Percentiles rank a stretch among this genome's conserved stretches.
Evolutionary conservation across 2,329 filamentous ascomycete species (phyloP).

Genomic region (Leptographium radiaticola): DNA sequence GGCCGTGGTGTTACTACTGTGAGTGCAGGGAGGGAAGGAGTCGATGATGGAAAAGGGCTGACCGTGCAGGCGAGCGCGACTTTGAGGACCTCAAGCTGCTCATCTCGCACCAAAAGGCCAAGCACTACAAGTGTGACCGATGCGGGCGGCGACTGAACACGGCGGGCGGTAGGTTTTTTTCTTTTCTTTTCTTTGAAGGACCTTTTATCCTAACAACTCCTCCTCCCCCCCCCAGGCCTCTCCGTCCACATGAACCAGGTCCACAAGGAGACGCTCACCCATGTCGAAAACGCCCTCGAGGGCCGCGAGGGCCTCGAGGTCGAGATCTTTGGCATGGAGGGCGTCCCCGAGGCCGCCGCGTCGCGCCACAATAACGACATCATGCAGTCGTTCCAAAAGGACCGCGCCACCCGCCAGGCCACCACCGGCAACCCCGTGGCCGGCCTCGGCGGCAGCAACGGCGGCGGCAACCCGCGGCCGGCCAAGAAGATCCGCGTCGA

Average conservation of each 20-base stretch:
- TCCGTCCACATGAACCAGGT: slow-evolving; percentile 97
- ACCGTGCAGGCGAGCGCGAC: slow-evolving; percentile 62
- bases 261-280: slow-evolving; percentile 80
- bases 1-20: slow-evolving; percentile 99
- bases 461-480: slow-evolving; percentile 43
- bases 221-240: slow-evolving; percentile 47
- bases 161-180: slow-evolving; percentile 58
- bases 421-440: slow-evolving; percentile 71
- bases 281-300: slow-evolving; percentile 83
- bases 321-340: slow-evolving; percentile 98
- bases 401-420: slow-evolving; percentile 68
- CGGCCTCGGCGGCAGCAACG: no score
- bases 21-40: not conserved
- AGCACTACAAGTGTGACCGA: slow-evolving; percentile 95
- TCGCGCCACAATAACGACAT: slow-evolving; percentile 79
- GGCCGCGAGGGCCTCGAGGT: slow-evolving; percentile 77
- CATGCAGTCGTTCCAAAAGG: slow-evolving; percentile 71
- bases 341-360: slow-evolving; percentile 75
- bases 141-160: slow-evolving; percentile 85
- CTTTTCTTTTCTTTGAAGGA: not conserved
- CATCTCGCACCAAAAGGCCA: slow-evolving; percentile 96
- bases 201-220: not conserved
- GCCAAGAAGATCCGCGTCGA: slow-evolving; percentile 64
- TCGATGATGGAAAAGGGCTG: no score
- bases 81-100: slow-evolving; percentile 96